Percentiles rank a stretch among this genome's conserved stretches.
Conservation (phyloP, 495 filamentous ascomycete genomes). For the Neurospora sp. region DNA sequence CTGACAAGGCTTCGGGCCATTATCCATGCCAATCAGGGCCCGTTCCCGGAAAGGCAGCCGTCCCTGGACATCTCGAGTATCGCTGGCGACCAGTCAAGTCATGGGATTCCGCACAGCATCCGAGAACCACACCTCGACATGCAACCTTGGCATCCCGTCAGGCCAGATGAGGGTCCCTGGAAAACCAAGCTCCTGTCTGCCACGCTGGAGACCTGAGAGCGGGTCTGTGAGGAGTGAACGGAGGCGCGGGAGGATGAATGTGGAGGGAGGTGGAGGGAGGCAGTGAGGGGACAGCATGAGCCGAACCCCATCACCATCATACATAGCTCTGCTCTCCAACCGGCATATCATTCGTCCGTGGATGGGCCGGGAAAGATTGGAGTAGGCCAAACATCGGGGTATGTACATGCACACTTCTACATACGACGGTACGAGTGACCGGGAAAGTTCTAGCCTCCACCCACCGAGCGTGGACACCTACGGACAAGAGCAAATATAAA, state of each 20-base stretch:
- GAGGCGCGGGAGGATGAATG: slow-evolving; percentile 1
- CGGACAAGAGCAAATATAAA: slow-evolving; percentile 16
- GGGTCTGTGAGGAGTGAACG: slow-evolving; percentile 12
- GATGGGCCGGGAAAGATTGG: neutral
- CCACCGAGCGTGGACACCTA: slow-evolving; percentile 5
- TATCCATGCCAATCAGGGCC: slow-evolving; percentile 20
- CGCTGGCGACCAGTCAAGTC: slow-evolving; percentile 7
- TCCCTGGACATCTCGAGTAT: slow-evolving; percentile 9
- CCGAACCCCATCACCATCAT: neutral
- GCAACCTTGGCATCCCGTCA: slow-evolving; percentile 10
- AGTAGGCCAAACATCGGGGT: neutral
- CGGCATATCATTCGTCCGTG: neutral
- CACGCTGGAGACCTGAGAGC: slow-evolving; percentile 14
- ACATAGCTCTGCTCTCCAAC: neutral
- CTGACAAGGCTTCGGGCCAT: slow-evolving; percentile 7
- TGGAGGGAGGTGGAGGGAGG: neutral
- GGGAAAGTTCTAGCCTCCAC: slow-evolving; percentile 6
- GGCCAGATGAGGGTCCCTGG: slow-evolving; percentile 4
- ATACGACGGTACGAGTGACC: neutral
- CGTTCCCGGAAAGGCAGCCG: slow-evolving; percentile 10
- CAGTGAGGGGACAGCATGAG: slow-evolving; percentile 4
- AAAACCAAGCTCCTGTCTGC: slow-evolving; percentile 3
- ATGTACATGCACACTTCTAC: neutral
- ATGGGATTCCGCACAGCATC: slow-evolving; percentile 7
- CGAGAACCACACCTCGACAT: slow-evolving; percentile 4